Evolutionary conservation across 805 yeast species (phyloP), one percentile per base, ranked within the genome.

Genomic region (Candida quercuum): DNA sequence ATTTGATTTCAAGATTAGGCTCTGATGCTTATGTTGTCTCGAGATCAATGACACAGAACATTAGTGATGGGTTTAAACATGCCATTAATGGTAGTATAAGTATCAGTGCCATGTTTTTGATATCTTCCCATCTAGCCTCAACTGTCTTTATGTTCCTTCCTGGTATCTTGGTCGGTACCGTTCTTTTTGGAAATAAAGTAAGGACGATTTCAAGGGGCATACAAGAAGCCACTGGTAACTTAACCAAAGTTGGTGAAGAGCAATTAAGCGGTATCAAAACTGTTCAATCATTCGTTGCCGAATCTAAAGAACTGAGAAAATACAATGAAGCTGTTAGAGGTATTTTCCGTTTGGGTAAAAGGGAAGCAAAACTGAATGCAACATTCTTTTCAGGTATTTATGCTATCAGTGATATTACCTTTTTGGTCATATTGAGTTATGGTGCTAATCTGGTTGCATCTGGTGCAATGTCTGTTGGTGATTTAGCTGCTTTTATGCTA

Each of bases 181-280:
- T 83, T 45, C 72, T 84, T 19, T 91, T 87, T 58, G 98, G 99
- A 41, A 74, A 84, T 37, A 70, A 78, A 46, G 85, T 93, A 33
- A 81, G 95, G 44, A 63, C 65, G 26, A 74, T 89, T 21, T 83
- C 96, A 0, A 76, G 81, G 45, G 71, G 72, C 23, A 78, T 89
- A 38, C 99, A 93, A 60, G 85, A 83, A 43, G 87, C 88, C 31
- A 70, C 94, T 24, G 99, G 98, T 28, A 71, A 73, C 20, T 66
- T 93, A 52, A 87, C 98, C 0, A 86, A 85, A 54, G 94, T 87
- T 7, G 79, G 95, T 12, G 99, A 91, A 57, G 99, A 91, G 52
- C 91, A 94, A 49, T 73, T 91, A 43, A 81, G 78, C 52, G 95
- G 94, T 23, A 74, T 88, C 27, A 81, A 78, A 51, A 91, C 98